Base-by-base conservation (phyloP, 1,284 basidiomycete species). In the Ganoderma multipileum region DNA sequence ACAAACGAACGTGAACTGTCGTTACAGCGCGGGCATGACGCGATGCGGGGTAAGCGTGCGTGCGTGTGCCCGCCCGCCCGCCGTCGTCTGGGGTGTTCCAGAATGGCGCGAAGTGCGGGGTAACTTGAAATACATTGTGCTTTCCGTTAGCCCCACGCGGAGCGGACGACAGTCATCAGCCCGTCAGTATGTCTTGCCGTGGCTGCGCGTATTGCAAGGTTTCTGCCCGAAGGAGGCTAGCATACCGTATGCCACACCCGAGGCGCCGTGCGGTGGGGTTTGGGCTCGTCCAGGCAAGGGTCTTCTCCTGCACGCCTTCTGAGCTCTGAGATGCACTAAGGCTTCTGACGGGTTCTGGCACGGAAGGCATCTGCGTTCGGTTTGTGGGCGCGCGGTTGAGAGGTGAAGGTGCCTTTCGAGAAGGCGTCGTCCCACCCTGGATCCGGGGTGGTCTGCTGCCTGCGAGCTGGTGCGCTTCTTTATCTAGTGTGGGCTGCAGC, bases 91-190 rank as follows among this genome's bases (percentile, higher is more conserved):
- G 33, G 20, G 9, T 58, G 55, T 58, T 58, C 55, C 55, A 58
- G 55, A 58, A 58, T n/a, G 55, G 55, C 55, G 33, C 55, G 55
- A 58, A 58, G 55, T 58, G 55, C 55, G 55, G 55, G 55, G 55
- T 58, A 58, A 30, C 5, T 28, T 9, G 8, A 39, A 11, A 39
- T 39, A 11, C 38, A 50, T 14, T 12, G 23, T 50, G 47, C 23
- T 23, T 50, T 26, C 47, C 47, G 47, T 26, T n/a, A 11, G 23
- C n/a, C 47, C 47, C 47, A 42, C 23, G 23, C 47, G 47, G 47
- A 23, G 47, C 23, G 47, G n/a, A 47, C 20, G 44, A 7, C 44
- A 47, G 47, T 50, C 23, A 8, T 33, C 33, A 33, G 33, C 33
- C 33, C 33, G 33, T 33, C 33, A 33, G 33, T 8, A 33, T 33